phyloP scores from a whole-genome alignment of 306 rosid species.

The Cicer yamashitae region DNA sequence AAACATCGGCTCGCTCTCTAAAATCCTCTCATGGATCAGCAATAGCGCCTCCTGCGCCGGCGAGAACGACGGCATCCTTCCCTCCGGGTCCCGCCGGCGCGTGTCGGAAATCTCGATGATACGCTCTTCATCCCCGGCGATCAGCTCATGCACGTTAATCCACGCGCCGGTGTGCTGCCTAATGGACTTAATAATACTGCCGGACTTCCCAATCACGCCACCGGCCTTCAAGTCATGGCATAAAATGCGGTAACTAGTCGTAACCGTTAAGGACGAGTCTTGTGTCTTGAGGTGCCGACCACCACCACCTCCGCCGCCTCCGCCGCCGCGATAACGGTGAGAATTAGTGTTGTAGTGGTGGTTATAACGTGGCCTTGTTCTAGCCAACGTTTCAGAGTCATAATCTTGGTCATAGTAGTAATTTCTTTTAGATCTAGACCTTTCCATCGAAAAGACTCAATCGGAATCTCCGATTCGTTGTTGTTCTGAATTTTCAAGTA shows the following conservation, averaged over 20 bases:
- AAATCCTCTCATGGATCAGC: slow-evolving; percentile 85
- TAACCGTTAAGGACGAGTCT: slow-evolving; percentile 62
- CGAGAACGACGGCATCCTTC: slow-evolving; percentile 88
- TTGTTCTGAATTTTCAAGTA: background rate
- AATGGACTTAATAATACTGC: slow-evolving; percentile 89
- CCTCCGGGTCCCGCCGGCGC: slow-evolving; percentile 95
- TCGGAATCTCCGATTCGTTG: background rate
- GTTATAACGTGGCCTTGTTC: slow-evolving; percentile 87
- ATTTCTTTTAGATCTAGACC: slow-evolving; percentile 98
- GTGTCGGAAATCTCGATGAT: slow-evolving; percentile 94
- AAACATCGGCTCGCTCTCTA: slow-evolving; percentile 76
- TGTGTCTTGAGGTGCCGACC: slow-evolving; percentile 59
- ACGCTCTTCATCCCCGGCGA: slow-evolving; percentile 88
- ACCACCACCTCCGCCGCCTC: slow-evolving; percentile 50
- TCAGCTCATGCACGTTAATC: slow-evolving; percentile 97
- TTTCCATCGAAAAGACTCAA: slow-evolving; percentile 61
- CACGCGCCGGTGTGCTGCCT: slow-evolving; percentile 99
- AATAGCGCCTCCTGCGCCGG: slow-evolving; percentile 97
- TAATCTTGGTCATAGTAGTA: slow-evolving; percentile 94
- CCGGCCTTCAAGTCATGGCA: slow-evolving; percentile 94
- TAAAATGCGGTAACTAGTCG: slow-evolving; percentile 82
- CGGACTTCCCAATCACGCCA: slow-evolving; percentile 97
- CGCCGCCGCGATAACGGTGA: slow-evolving; percentile 68
- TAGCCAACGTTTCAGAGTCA: slow-evolving; percentile 78
- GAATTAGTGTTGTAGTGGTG: slow-evolving; percentile 57